Conservation (phyloP, 768 basidiomycete genomes). For the Infundibulicybe gibba region DNA sequence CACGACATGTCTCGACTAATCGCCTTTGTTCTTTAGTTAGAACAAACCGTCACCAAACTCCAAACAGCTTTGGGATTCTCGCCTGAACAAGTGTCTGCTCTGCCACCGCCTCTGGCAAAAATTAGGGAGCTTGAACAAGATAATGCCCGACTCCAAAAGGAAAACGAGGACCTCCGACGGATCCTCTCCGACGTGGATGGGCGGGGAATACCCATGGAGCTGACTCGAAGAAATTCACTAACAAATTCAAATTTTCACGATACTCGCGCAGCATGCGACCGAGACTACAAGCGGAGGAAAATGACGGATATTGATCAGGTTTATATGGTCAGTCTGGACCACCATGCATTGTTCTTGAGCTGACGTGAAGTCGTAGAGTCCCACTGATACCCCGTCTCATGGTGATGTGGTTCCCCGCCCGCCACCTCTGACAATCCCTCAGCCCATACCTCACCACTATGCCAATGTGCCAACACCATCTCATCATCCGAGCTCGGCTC, state of each 20-base stretch:
- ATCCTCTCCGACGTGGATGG: constrained; percentile 49
- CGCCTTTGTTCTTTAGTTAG: constrained; percentile 46
- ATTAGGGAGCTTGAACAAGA: constrained; percentile 85
- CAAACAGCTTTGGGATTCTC: constrained; percentile 71
- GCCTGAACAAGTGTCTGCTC: constrained; percentile 69
- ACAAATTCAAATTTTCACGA: constrained; percentile 47
- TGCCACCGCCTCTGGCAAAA: constrained; percentile 70
- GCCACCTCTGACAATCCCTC: constrained; percentile 63
- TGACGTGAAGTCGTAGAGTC: constrained; percentile 27
- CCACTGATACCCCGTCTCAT: constrained; percentile 43
- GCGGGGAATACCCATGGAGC: constrained; percentile 33
- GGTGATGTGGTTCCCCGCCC: constrained; percentile 33
- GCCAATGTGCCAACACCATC: constrained; percentile 32
- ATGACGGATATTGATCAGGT: constrained; percentile 46
- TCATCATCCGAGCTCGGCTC: constrained; percentile 33
- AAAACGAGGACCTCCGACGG: constrained; percentile 73
- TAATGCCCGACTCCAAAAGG: constrained; percentile 63
- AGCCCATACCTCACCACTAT: constrained; percentile 52
- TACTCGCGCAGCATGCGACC: constrained; percentile 42
- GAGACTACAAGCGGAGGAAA: constrained; percentile 62
- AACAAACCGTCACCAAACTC: constrained; percentile 82
- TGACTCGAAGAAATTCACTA: constrained; percentile 42
- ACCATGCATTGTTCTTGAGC: background rate
- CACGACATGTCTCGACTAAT: constrained; percentile 2
- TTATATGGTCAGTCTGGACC: constrained; percentile 40